phyloP scores from a whole-genome alignment of 2,329 filamentous ascomycete species.

The Hypoxylon sp. region DNA sequence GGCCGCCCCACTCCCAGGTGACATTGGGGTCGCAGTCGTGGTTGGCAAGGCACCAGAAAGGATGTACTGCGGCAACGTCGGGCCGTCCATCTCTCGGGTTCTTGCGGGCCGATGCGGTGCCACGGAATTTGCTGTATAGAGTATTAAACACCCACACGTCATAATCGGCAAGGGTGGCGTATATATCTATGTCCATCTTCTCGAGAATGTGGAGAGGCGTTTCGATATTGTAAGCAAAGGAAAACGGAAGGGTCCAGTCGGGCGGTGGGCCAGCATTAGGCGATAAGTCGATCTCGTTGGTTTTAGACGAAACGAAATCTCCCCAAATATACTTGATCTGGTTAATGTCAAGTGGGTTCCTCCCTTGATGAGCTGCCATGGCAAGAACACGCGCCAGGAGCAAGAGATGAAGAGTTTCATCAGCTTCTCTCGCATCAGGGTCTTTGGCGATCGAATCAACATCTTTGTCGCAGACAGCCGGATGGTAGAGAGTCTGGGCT shows the following conservation, averaged over 20 bases:
- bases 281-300: slow-evolving; percentile 66
- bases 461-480: slow-evolving; percentile 74
- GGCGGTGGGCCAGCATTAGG: slow-evolving; percentile 68
- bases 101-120: slow-evolving; percentile 88
- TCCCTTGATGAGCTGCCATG: slow-evolving; percentile 70
- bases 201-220: slow-evolving; percentile 81
- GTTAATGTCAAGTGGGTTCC: slow-evolving; percentile 72
- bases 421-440: slow-evolving; percentile 68
- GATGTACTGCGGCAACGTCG: slow-evolving; percentile 92
- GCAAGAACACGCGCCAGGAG: slow-evolving; percentile 72
- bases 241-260: slow-evolving; percentile 79
- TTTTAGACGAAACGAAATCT: slow-evolving; percentile 67
- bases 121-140: slow-evolving; percentile 91
- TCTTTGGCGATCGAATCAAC: slow-evolving; percentile 75
- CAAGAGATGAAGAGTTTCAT: slow-evolving; percentile 71
- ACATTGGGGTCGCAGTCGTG: slow-evolving; percentile 97
- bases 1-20: slow-evolving; percentile 89
- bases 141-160: slow-evolving; percentile 91
- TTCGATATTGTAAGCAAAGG: slow-evolving; percentile 80
- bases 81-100: slow-evolving; percentile 82
- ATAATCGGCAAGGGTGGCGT: slow-evolving; percentile 66
- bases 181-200: slow-evolving; percentile 87
- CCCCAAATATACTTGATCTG: slow-evolving; percentile 78
- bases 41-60: slow-evolving; percentile 95
- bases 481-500: slow-evolving; percentile 71